phyloP scores from a whole-genome alignment of 257 asterid species.

The Primulina eburnea region DNA sequence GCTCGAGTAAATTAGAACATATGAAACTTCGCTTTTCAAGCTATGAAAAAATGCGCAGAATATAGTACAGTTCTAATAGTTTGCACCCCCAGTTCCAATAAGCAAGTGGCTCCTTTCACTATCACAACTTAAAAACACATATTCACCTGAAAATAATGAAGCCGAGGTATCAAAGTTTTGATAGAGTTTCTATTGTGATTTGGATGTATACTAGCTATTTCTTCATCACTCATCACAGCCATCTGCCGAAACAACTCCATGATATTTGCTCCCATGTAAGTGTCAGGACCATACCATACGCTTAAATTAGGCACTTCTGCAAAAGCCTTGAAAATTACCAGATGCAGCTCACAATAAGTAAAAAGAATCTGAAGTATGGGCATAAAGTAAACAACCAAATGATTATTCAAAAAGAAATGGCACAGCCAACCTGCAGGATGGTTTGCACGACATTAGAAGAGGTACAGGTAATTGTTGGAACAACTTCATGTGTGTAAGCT shows the following conservation, averaged over 20 bases:
- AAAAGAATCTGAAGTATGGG: slow-evolving; percentile 7
- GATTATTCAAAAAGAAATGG: neutral
- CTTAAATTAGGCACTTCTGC: slow-evolving; percentile 68
- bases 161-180: slow-evolving; percentile 80
- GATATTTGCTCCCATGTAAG: slow-evolving; percentile 97
- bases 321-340: slow-evolving; percentile 59
- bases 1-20: too few relatives aligned
- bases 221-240: slow-evolving; percentile 87
- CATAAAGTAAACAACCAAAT: slow-evolving; percentile 5
- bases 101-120: neutral
- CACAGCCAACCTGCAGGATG: slow-evolving; percentile 65
- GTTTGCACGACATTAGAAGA: slow-evolving; percentile 94
- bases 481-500: slow-evolving; percentile 89
- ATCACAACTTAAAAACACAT: neutral
- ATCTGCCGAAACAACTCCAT: slow-evolving; percentile 81
- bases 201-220: slow-evolving; percentile 81
- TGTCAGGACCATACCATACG: slow-evolving; percentile 93
- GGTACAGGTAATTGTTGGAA: slow-evolving; percentile 96
- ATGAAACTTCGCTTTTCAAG: neutral
- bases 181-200: slow-evolving; percentile 58
- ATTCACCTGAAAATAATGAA: slow-evolving; percentile 86
- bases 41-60: neutral
- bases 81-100: neutral
- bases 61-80: neutral
- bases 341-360: slow-evolving; percentile 15